These are phyloP conservation scores for Yarrowia osloensis DNA, from an alignment of 805 yeast species.

Conservation along the genomic window DNA sequence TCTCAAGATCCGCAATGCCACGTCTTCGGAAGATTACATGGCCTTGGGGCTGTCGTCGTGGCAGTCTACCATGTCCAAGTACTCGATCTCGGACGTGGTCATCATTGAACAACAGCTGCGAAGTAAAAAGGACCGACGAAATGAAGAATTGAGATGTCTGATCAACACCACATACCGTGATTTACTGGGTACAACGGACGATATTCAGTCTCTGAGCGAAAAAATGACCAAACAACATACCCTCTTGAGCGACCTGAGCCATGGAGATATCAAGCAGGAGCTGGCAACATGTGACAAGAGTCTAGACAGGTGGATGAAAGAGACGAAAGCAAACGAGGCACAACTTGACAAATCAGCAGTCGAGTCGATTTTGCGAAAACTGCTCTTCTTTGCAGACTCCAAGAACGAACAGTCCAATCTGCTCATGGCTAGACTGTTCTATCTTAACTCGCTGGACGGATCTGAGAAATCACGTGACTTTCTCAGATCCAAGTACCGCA, in stretches of 20 bases:
- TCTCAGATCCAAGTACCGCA: background rate
- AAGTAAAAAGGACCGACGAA: background rate
- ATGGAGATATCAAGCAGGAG: conserved; percentile 21
- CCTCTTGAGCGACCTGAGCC: conserved; percentile 3
- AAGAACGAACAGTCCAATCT: conserved; percentile 1
- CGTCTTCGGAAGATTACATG: conserved; percentile 5
- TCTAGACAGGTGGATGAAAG: background rate
- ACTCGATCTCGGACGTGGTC: conserved; percentile 18
- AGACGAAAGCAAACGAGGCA: background rate
- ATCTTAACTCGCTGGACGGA: background rate
- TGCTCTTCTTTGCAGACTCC: conserved; percentile 14
- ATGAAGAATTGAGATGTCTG: background rate
- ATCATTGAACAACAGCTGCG: conserved; percentile 24
- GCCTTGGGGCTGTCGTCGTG: conserved; percentile 15
- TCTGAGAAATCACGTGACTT: background rate
- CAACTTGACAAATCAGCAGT: conserved; percentile 1
- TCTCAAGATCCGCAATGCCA: conserved; percentile 21
- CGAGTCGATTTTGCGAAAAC: conserved; percentile 8
- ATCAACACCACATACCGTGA: conserved; percentile 16
- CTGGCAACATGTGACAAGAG: background rate
- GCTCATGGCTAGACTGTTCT: conserved; percentile 13
- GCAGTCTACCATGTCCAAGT: conserved; percentile 24
- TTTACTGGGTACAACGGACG: conserved; percentile 15
- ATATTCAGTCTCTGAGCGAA: conserved; percentile 20
- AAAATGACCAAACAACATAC: conserved; percentile 18